phyloP scores from a whole-genome alignment of 768 basidiomycete genomes.

The Xerocomus potaroensis region DNA sequence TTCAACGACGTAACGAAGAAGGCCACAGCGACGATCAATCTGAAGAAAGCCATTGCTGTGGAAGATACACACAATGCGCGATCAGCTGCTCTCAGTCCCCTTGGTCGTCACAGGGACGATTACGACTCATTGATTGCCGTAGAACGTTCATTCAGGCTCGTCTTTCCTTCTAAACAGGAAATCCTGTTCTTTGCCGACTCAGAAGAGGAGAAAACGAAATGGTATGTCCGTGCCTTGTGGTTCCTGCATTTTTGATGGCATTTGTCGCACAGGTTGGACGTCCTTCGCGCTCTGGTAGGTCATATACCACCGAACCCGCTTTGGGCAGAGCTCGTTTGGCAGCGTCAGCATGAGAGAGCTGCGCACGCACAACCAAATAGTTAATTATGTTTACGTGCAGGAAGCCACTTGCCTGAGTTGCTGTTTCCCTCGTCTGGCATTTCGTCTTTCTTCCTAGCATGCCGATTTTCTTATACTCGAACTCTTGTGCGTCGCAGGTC shows the following conservation, averaged over 20 bases:
- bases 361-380: constrained; percentile 11
- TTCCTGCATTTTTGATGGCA: background rate
- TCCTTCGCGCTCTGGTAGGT: constrained; percentile 79
- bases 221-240: constrained; percentile 46
- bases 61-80: constrained; percentile 69
- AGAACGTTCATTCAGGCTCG: constrained; percentile 79
- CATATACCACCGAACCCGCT: constrained; percentile 89
- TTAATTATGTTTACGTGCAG: background rate
- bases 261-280: constrained; percentile 62
- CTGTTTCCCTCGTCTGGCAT: constrained; percentile 1
- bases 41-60: constrained; percentile 75
- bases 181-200: constrained; percentile 92
- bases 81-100: constrained; percentile 42
- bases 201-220: constrained; percentile 80
- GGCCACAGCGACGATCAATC: constrained; percentile 83
- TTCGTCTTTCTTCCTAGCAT: constrained; percentile 11
- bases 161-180: constrained; percentile 72
- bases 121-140: constrained; percentile 64
- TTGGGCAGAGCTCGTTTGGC: constrained; percentile 91
- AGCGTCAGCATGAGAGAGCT: constrained; percentile 55
- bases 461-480: background rate
- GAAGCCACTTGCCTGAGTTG: constrained; percentile 3
- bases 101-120: constrained; percentile 46
- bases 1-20: constrained; percentile 93
- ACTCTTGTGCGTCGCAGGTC: background rate